Evolutionary conservation across 164 flowering plant genomes (phyloP).

Genomic region (Vitis rupestris): DNA sequence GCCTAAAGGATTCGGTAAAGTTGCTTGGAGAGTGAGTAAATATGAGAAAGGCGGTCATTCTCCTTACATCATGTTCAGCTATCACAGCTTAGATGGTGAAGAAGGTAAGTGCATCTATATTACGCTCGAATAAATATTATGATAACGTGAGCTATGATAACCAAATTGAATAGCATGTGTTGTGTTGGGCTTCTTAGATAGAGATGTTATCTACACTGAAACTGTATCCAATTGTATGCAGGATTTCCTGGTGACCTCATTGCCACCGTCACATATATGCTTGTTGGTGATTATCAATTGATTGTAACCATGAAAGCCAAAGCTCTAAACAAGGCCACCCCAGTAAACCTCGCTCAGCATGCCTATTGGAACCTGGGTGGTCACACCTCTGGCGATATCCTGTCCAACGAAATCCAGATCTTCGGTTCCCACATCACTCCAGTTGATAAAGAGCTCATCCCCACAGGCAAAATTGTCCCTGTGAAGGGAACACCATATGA

Average conservation of each 20-base stretch:
- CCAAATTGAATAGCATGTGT: not conserved
- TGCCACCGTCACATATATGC: conserved; percentile 42
- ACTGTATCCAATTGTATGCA: conserved; percentile 13
- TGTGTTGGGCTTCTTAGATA: not conserved
- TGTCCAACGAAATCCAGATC: conserved; percentile 47
- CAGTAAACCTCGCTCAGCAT: conserved; percentile 68
- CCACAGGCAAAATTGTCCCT: conserved; percentile 60
- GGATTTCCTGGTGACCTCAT: conserved; percentile 73
- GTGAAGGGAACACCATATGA: conserved; percentile 75
- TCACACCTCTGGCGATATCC: conserved; percentile 62
- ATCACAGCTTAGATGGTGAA: conserved; percentile 54
- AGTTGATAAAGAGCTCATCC: conserved; percentile 58
- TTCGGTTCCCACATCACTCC: conserved; percentile 62
- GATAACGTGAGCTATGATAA: not conserved
- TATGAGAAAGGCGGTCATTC: conserved; percentile 19
- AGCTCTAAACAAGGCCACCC: conserved; percentile 62
- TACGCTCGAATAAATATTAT: no score
- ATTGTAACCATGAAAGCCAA: conserved; percentile 52
- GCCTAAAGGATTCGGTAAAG: conserved; percentile 47
- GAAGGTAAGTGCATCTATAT: conserved; percentile 25
- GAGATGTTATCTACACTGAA: no score
- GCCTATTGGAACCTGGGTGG: conserved; percentile 84
- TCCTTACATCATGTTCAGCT: conserved; percentile 37
- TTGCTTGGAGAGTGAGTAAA: conserved; percentile 46
- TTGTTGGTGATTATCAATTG: conserved; percentile 28